phyloP scores from a whole-genome alignment of 208 protist species.

The Leishmania arabica region DNA sequence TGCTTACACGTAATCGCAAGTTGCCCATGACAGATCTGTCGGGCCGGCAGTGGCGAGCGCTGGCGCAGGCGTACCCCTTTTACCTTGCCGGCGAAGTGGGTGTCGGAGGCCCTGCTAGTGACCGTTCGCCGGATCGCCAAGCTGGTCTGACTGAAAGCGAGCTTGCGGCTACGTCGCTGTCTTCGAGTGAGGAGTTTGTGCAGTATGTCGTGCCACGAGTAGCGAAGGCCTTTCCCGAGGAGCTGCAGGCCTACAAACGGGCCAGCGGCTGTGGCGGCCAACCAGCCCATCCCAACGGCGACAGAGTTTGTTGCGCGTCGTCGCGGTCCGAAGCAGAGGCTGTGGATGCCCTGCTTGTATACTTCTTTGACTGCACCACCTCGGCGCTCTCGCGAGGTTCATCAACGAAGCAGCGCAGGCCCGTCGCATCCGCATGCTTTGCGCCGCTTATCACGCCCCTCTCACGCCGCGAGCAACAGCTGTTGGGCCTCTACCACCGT shows the following conservation, averaged over 20 bases:
- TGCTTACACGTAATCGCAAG: neutral
- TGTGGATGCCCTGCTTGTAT: slow-evolving; percentile 10
- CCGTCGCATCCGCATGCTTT: neutral
- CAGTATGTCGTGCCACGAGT: slow-evolving; percentile 29
- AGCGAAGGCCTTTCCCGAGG: slow-evolving; percentile 21
- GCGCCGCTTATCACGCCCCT: slow-evolving; percentile 2
- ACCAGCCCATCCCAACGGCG: neutral
- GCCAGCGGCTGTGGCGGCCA: neutral
- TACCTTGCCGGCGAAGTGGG: slow-evolving; percentile 2
- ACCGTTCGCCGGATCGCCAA: neutral
- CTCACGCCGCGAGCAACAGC: slow-evolving; percentile 18
- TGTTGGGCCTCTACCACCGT: slow-evolving; percentile 30
- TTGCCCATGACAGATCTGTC: slow-evolving; percentile 16
- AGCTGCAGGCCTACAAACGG: slow-evolving; percentile 7
- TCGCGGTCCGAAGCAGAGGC: neutral
- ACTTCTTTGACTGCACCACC: slow-evolving; percentile 2
- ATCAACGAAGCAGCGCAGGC: neutral
- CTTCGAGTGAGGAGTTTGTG: slow-evolving; percentile 10
- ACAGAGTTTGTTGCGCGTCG: neutral
- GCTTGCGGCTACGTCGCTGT: neutral
- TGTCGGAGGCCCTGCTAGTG: neutral
- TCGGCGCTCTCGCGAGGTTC: neutral
- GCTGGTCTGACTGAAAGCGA: neutral
- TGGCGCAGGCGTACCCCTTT: slow-evolving; percentile 42
- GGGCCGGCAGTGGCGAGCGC: slow-evolving; percentile 44